These are phyloP conservation scores for Aspergillus luchuensis DNA, from an alignment of 2,329 filamentous ascomycete species.

Conservation along the genomic window DNA sequence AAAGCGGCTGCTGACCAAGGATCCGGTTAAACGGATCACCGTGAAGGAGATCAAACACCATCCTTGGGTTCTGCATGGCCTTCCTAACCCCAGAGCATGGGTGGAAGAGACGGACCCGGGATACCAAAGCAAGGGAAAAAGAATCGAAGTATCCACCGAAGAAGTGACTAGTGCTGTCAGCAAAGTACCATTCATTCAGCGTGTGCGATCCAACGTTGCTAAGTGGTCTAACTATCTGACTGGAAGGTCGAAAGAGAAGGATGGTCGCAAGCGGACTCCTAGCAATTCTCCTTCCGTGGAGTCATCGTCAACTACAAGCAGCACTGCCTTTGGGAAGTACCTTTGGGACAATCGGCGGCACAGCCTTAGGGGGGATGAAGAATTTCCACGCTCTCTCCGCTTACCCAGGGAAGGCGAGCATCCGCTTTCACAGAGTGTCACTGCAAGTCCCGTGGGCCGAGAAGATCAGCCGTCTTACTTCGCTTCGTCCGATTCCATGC, in stretches of 20 bases:
- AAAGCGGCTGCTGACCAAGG: conserved; percentile 78
- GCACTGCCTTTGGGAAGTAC: conserved; percentile 58
- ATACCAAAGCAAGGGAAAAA: conserved; percentile 73
- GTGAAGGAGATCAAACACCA: conserved; percentile 92
- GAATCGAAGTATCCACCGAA: conserved; percentile 87
- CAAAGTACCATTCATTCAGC: conserved; percentile 82
- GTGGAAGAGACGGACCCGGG: conserved; percentile 92
- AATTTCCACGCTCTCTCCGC: conserved; percentile 54
- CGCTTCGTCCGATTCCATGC: conserved; percentile 20
- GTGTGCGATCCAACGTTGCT: conserved; percentile 74
- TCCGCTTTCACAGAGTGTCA: conserved; percentile 73
- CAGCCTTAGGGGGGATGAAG: conserved; percentile 60
- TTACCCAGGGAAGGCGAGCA: conserved; percentile 63
- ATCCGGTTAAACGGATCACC: conserved; percentile 84
- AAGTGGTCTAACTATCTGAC: conserved; percentile 64
- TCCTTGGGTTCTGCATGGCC: conserved; percentile 80
- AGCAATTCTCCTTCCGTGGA: conserved; percentile 58
- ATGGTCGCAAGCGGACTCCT: conserved; percentile 54
- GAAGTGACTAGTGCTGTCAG: conserved; percentile 91
- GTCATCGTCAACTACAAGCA: conserved; percentile 57
- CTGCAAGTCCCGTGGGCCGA: conserved; percentile 64
- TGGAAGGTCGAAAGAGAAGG: conserved; percentile 41
- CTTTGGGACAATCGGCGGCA: conserved; percentile 52
- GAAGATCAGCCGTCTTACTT: conserved; percentile 43
- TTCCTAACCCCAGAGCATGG: conserved; percentile 76